Evolutionary conservation across 2,329 filamentous ascomycete species (phyloP).

Genomic region (Clonostachys solani): DNA sequence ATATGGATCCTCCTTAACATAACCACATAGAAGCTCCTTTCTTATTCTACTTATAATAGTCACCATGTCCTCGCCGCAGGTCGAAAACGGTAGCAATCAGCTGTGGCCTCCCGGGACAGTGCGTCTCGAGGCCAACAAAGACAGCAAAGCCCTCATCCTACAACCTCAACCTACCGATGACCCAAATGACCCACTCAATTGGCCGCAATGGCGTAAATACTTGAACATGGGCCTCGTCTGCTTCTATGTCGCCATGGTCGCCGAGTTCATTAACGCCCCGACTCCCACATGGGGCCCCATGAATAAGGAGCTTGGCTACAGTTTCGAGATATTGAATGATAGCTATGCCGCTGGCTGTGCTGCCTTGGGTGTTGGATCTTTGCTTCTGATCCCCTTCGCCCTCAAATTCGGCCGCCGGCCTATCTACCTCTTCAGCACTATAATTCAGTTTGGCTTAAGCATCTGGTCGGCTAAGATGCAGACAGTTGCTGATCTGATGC

Average conservation of each 20-base stretch:
- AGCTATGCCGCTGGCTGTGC: constrained; percentile 37
- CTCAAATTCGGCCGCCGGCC: constrained; percentile 39
- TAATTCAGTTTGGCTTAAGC: constrained; percentile 7
- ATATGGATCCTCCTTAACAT: too few species aligned
- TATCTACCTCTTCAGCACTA: constrained; percentile 35
- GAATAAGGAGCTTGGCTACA: constrained; percentile 34
- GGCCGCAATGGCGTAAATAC: neutral
- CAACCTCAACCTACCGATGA: neutral
- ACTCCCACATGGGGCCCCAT: constrained; percentile 29
- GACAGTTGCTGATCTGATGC: too few species aligned
- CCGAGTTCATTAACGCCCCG: constrained; percentile 6
- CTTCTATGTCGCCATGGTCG: constrained; percentile 1
- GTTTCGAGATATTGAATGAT: constrained; percentile 32
- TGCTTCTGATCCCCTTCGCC: constrained; percentile 38
- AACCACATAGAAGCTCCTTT: too few species aligned
- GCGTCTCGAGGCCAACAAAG: too few species aligned
- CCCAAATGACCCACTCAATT: neutral
- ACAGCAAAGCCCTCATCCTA: neutral
- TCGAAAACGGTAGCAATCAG: too few species aligned
- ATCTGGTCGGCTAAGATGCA: too few species aligned
- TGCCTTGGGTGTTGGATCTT: constrained; percentile 29
- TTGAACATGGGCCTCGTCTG: constrained; percentile 1
- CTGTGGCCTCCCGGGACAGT: too few species aligned
- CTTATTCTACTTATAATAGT: too few species aligned
- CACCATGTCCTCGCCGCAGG: too few species aligned